Conservation (phyloP, 2,329 filamentous ascomycete genomes). For the Apiospora rasikravindrae region DNA sequence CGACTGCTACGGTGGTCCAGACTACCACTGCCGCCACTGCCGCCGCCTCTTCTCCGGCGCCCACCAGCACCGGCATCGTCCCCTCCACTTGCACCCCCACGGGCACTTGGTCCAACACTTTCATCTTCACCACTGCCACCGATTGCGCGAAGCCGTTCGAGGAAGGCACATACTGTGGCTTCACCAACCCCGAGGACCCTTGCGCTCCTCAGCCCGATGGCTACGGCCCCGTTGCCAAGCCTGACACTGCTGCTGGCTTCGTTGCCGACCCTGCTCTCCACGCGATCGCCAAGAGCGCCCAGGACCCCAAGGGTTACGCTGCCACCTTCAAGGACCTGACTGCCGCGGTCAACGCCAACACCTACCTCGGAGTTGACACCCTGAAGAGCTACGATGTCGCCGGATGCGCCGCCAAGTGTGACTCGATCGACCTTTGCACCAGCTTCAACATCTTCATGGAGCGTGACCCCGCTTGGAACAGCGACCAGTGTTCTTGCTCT, state of each 20-base stretch:
- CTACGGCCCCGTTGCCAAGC: constrained; percentile 19
- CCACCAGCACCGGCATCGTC: constrained; percentile 16
- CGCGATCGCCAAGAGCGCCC: constrained; percentile 24
- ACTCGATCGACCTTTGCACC: constrained; percentile 27
- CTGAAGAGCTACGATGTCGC: constrained; percentile 29
- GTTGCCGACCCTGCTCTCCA: constrained; percentile 15
- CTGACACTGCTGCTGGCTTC: constrained; percentile 23
- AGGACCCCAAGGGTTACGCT: constrained; percentile 30
- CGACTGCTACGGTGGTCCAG: not conserved
- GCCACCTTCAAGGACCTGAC: constrained; percentile 37
- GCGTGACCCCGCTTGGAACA: constrained; percentile 32
- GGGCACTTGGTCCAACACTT: constrained; percentile 24
- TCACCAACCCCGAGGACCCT: constrained; percentile 43
- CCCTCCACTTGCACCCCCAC: constrained; percentile 24
- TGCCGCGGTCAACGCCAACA: constrained; percentile 28
- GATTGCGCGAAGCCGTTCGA: constrained; percentile 37
- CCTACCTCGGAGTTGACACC: constrained; percentile 33
- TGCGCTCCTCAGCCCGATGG: constrained; percentile 41
- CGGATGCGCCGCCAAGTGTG: constrained; percentile 27
- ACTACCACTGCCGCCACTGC: not conserved
- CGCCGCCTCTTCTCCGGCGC: constrained; percentile 1
- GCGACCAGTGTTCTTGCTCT: constrained; percentile 37
- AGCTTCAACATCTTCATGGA: constrained; percentile 33
- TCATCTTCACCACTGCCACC: constrained; percentile 29
- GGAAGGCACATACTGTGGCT: constrained; percentile 41